Base-by-base conservation (phyloP, 2,329 filamentous ascomycete species). In the Pseudocercospora crystallina region DNA sequence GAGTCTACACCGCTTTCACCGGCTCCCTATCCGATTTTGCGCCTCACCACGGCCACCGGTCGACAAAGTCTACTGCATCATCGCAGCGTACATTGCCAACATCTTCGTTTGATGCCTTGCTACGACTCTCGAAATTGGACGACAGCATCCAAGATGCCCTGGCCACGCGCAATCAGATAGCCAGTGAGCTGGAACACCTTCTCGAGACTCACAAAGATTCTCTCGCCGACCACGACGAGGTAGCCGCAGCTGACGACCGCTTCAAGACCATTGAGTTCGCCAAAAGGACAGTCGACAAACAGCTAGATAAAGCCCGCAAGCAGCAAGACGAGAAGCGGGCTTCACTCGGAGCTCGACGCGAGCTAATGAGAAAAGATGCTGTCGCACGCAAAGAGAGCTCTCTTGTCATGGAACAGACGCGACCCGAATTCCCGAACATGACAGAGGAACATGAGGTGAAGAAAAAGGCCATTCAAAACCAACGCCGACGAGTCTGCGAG, bases 111-210 rank as follows among this genome's bases (percentile, higher is more conserved):
- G 90, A 90, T 64, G 83, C 88, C 2, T 76, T 97, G 14, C 92
- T 96, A 85, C 86, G 88, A 53, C 77, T 97, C 9, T 86, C 89
- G 5, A 96, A 91, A 51, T 78, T 97, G 12, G 90, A 96, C 56
- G 89, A 87, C 66, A 95, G 90, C 47, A 89, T 96, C 17, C 90
- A 95, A 66, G 92, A 97, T 69, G 90, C 90, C 1, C 73, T 96
- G 8, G 81, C 84, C 1, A 95, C 89, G 0, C 83, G 87, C 11
- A 83, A 87, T 53, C 79, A 80, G 46, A 77, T 97, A 8, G 83
- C 89, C 41, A 73, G 79, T n/a, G 89, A 96, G 57, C 95, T 96
- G 57, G 88, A 88, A 53, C 55, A 56, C 10, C 68, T 76, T 29
- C 63, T 76, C 1, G 61, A 70, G 8, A 54, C 66, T 0, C 74